phyloP scores from a whole-genome alignment of 2,329 filamentous ascomycete genomes.

The Clonostachys rosea region DNA sequence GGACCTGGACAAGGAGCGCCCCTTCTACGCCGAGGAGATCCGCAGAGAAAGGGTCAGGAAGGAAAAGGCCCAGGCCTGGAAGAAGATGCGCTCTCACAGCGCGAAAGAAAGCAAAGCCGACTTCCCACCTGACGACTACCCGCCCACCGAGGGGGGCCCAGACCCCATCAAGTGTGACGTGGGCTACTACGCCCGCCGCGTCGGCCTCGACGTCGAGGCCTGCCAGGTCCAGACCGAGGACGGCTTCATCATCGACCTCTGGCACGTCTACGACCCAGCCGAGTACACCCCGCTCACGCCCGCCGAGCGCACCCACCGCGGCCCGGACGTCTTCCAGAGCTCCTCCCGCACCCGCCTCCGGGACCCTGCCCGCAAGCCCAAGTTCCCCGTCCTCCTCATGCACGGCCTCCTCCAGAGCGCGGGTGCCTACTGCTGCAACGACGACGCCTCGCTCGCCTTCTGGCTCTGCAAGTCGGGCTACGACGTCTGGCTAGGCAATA shows the following conservation, averaged over 20 bases:
- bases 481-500: slow-evolving; percentile 95
- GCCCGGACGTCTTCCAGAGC: slow-evolving; percentile 57
- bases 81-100: slow-evolving; percentile 27
- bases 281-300: slow-evolving; percentile 56
- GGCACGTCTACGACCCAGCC: slow-evolving; percentile 83
- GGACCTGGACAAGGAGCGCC: slow-evolving; percentile 54
- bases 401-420: slow-evolving; percentile 85
- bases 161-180: slow-evolving; percentile 78
- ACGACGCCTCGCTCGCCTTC: slow-evolving; percentile 86
- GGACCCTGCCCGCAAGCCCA: slow-evolving; percentile 42
- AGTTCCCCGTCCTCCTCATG: slow-evolving; percentile 81
- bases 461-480: slow-evolving; percentile 89
- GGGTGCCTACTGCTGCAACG: slow-evolving; percentile 85
- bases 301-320: slow-evolving; percentile 43
- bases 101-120: slow-evolving; percentile 32
- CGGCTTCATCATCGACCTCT: slow-evolving; percentile 83
- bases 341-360: slow-evolving; percentile 26
- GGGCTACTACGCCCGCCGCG: slow-evolving; percentile 79
- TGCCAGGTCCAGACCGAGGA: slow-evolving; percentile 90
- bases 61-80: slow-evolving; percentile 61
- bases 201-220: slow-evolving; percentile 80
- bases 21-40: slow-evolving; percentile 71
- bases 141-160: slow-evolving; percentile 73
- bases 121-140: slow-evolving; percentile 50
- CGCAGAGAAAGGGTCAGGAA: slow-evolving; percentile 51